These are phyloP conservation scores for Fonsecaea monophora DNA, from an alignment of 2,329 filamentous ascomycete genomes.

Conservation along the genomic window DNA sequence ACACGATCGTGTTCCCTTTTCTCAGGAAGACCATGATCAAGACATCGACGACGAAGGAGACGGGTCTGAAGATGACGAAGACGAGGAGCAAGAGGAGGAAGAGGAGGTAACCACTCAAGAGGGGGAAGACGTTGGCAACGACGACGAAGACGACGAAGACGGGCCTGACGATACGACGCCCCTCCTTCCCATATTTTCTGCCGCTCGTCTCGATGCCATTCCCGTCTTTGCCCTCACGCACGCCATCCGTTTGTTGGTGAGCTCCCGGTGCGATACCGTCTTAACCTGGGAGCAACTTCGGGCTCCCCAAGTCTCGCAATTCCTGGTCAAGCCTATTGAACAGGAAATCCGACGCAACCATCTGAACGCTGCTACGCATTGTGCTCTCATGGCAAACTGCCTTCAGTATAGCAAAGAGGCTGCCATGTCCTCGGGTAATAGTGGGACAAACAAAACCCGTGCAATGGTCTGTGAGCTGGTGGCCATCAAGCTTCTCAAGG, in stretches of 20 bases:
- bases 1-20: conserved; percentile 3
- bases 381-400: conserved; percentile 91
- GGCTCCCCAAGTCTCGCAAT: conserved; percentile 95
- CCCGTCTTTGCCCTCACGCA: conserved; percentile 92
- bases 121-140: conserved; percentile 50
- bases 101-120: conserved; percentile 43
- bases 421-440: conserved; percentile 79
- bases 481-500: conserved; percentile 86
- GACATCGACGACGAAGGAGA: conserved; percentile 19
- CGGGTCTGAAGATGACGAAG: conserved; percentile 15
- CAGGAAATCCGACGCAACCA: conserved; percentile 83
- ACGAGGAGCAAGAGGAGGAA: conserved; percentile 32
- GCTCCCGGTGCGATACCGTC: conserved; percentile 86
- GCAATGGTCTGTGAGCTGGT: conserved; percentile 89
- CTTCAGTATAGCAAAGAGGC: conserved; percentile 91
- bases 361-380: conserved; percentile 84
- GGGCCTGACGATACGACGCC: conserved; percentile 57
- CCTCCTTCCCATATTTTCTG: conserved; percentile 79
- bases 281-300: conserved; percentile 93
- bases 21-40: conserved; percentile 13
- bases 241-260: conserved; percentile 82
- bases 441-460: conserved; percentile 81
- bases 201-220: conserved; percentile 78
- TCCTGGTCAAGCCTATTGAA: conserved; percentile 93
- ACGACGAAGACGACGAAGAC: conserved; percentile 47